phyloP scores from a whole-genome alignment of 495 filamentous ascomycete genomes.

The Daldinia grandis region DNA sequence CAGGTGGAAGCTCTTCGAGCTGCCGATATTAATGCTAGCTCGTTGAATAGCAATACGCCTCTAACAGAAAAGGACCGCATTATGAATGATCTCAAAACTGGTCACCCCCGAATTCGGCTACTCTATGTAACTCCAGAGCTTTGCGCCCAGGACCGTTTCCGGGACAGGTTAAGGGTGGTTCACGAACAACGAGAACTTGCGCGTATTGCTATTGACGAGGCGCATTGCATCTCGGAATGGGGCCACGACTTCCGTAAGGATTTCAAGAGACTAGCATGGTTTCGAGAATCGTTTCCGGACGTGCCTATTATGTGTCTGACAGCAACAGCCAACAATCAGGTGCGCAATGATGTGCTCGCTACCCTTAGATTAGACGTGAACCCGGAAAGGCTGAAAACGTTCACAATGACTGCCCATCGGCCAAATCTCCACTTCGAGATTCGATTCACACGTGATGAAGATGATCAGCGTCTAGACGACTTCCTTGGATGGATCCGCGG shows the following conservation, averaged over 20 bases:
- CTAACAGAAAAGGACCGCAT: constrained; percentile 70
- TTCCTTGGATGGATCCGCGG: constrained; percentile 77
- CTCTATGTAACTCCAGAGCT: constrained; percentile 95
- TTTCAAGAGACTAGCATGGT: constrained; percentile 89
- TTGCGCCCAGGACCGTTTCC: constrained; percentile 80
- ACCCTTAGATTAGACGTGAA: constrained; percentile 71
- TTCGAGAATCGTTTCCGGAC: constrained; percentile 78
- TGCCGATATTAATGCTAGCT: constrained; percentile 79
- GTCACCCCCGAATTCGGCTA: constrained; percentile 83
- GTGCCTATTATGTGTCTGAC: constrained; percentile 92
- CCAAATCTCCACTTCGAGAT: constrained; percentile 94
- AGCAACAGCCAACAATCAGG: constrained; percentile 83
- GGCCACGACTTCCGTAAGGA: constrained; percentile 96
- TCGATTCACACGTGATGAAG: constrained; percentile 79
- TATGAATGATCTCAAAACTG: constrained; percentile 80
- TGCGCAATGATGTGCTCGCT: constrained; percentile 80
- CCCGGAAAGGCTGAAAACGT: constrained; percentile 67
- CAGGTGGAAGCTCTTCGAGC: constrained; percentile 83
- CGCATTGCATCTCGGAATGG: constrained; percentile 98
- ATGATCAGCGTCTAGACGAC: constrained; percentile 72
- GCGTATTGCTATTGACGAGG: constrained; percentile 90
- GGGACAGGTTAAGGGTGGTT: constrained; percentile 74
- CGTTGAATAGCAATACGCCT: constrained; percentile 83
- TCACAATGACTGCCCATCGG: constrained; percentile 80
- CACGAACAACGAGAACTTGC: constrained; percentile 82